Percentiles rank a stretch among this genome's conserved stretches.
Conservation (phyloP, 768 basidiomycete genomes). For the Sporobolomyces pararoseus region DNA sequence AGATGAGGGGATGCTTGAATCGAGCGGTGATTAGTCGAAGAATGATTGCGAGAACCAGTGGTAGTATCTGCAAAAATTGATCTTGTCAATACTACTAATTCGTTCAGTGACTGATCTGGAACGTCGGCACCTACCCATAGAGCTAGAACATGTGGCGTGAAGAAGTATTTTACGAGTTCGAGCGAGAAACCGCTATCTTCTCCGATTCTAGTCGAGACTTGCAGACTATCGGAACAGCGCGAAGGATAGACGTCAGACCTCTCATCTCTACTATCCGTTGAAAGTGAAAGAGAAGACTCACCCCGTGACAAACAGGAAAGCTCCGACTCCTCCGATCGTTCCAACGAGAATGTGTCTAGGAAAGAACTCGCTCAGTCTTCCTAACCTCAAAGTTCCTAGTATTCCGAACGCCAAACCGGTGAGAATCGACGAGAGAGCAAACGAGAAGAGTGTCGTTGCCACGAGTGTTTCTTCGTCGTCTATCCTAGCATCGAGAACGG, state of each 20-base stretch:
- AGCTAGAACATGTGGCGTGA: slow-evolving; percentile 60
- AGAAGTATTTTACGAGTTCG: slow-evolving; percentile 65
- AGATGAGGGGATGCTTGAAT: slow-evolving; percentile 82
- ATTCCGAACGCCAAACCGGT: slow-evolving; percentile 53
- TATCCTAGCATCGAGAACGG: slow-evolving; percentile 66
- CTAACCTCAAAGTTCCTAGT: slow-evolving; percentile 64
- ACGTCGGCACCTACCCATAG: slow-evolving; percentile 59
- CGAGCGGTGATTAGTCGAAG: slow-evolving; percentile 73
- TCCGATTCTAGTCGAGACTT: slow-evolving; percentile 73
- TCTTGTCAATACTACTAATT: too few species aligned
- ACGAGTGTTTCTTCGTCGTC: slow-evolving; percentile 71
- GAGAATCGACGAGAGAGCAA: slow-evolving; percentile 76
- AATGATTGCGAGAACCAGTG: slow-evolving; percentile 68
- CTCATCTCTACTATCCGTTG: too few species aligned
- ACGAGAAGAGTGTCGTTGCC: slow-evolving; percentile 88
- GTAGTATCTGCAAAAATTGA: slow-evolving; percentile 54
- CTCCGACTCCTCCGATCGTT: slow-evolving; percentile 87
- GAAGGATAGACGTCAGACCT: not conserved
- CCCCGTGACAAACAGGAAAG: slow-evolving; percentile 87
- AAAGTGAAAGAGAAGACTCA: slow-evolving; percentile 48
- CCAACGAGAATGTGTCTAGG: slow-evolving; percentile 96
- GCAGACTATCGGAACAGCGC: slow-evolving; percentile 56
- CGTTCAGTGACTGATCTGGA: too few species aligned
- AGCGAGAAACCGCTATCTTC: slow-evolving; percentile 67
- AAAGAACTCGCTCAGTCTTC: slow-evolving; percentile 87